Evolutionary conservation across 1,284 basidiomycete genomes (phyloP), one percentile per base, ranked within the genome.

Genomic region (Cutaneotrichosporon sp.): DNA sequence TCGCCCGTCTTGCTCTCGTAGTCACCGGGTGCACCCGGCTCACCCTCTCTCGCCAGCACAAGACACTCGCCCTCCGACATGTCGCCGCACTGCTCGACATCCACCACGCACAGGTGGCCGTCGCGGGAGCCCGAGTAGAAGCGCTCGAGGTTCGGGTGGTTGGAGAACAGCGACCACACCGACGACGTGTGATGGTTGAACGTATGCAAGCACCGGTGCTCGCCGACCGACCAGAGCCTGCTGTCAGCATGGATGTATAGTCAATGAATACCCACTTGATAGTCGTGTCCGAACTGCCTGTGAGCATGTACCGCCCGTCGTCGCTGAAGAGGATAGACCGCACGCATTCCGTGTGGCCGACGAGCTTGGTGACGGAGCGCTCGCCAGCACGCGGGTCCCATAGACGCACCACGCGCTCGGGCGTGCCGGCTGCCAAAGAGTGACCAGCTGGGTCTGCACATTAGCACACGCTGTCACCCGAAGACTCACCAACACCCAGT

Each of bases 321-420:
- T 95, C 90, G 20, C 89, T 91, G 4, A 98, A 83, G 49, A 95
- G 79, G 52, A 98, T 89, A 1, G 91, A 87, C 5, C 95, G 86
- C 56, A 99, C 92, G 70, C 97, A 97, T 78, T 99, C 95, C 0
- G 94, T 95, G 77, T 99, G 97, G 0, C 95, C 97, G 4, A 95
- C 90, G 4, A 97, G 82, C 75, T 86, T 86, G 22, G 73, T 76
- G 22, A 86, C 87, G 59, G 87, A 84, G 75, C 86, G 88, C 49
- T 73, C 74, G 1, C 80, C 77, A 0, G 87, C 84, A 22, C 97
- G 84, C 4, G 95, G 92, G 75, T 99, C 97, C 92, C 92, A 99
- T 62, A 97, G 82, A 20, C 92, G 82, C 33, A 99, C 84, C 1
- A 95, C 89, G 33, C 91, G 84, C 73, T 97, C 95, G 0, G 97